Evolutionary conservation across 169 alveolate genomes (phyloP).

Genomic region (Eimeria necatrix): DNA sequence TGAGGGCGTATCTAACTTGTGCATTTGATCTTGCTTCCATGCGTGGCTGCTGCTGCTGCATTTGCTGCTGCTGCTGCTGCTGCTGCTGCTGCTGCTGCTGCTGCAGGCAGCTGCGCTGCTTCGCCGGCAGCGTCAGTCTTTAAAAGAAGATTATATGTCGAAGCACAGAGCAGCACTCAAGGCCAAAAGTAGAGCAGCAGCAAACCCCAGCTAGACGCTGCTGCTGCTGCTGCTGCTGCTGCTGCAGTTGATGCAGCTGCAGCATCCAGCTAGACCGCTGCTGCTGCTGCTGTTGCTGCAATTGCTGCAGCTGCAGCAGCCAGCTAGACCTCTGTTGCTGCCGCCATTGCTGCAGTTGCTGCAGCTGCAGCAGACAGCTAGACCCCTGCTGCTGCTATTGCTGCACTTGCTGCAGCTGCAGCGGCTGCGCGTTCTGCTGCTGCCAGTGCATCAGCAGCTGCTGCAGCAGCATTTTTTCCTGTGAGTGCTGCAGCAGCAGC

Average conservation of each 20-base stretch:
- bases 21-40: too few relatives aligned
- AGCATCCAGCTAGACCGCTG: background rate
- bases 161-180: constrained; percentile 47
- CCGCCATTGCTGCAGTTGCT: background rate
- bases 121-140: constrained; percentile 21
- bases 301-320: background rate
- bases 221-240: background rate
- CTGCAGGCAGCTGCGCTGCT: constrained; percentile 65
- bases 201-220: background rate
- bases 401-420: background rate
- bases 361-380: background rate
- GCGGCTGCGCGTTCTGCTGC: background rate
- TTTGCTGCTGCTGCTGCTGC: background rate
- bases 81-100: constrained; percentile 36
- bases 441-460: background rate
- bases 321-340: background rate
- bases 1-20: too few relatives aligned
- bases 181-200: background rate
- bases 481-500: background rate
- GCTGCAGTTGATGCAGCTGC: background rate
- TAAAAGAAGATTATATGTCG: constrained; percentile 1
- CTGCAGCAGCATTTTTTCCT: background rate
- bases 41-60: background rate
- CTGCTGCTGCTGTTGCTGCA: background rate
- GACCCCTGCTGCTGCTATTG: background rate